These are phyloP conservation scores for Syzygium jambos DNA, from an alignment of 345 rosid species.

Conservation along the genomic window DNA sequence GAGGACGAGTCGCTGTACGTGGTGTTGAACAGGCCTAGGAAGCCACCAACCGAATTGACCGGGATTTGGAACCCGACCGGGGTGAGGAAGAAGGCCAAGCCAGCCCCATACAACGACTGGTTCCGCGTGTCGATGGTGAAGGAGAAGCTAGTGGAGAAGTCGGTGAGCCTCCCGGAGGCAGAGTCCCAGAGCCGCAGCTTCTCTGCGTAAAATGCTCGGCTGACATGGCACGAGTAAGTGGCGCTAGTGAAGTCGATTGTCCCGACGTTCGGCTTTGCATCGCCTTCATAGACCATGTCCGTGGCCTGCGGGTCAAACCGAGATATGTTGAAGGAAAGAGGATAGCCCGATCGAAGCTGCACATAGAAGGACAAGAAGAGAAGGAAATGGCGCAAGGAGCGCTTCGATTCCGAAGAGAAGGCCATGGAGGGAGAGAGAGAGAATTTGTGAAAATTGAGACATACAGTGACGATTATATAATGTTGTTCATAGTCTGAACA, in stretches of 20 bases:
- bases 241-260: conserved; percentile 14
- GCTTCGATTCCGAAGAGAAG: neutral
- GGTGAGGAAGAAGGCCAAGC: conserved; percentile 3
- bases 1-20: neutral
- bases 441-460: neutral
- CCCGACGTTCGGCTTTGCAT: conserved; percentile 18
- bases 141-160: conserved; percentile 22
- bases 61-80: conserved; percentile 4
- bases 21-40: conserved; percentile 9
- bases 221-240: conserved; percentile 8
- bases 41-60: neutral
- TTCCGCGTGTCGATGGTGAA: neutral
- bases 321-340: conserved; percentile 11
- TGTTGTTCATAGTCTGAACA: neutral
- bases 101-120: neutral
- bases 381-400: neutral
- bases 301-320: conserved; percentile 3
- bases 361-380: neutral
- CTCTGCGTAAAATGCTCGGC: conserved; percentile 20
- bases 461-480: neutral
- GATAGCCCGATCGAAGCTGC: neutral
- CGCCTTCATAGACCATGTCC: conserved; percentile 20
- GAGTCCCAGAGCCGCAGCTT: conserved; percentile 25
- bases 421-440: neutral
- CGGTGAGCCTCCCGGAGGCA: conserved; percentile 2